Evolutionary conservation across 116 monocot species (phyloP).

Genomic region (Zostera marina): DNA sequence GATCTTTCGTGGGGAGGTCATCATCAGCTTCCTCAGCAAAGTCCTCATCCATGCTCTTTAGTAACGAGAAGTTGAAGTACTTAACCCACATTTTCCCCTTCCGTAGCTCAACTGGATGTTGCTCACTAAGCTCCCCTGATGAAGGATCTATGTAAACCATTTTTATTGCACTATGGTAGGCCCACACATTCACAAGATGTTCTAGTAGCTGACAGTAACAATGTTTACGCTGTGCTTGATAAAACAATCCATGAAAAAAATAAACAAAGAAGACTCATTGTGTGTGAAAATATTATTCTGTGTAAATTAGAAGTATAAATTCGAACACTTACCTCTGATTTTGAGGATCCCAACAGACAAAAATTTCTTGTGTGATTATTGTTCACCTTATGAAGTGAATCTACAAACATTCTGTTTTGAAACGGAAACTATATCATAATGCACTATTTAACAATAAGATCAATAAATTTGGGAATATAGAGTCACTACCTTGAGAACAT

Average conservation of each 20-base stretch:
- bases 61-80: slow-evolving; percentile 43
- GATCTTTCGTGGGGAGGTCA: slow-evolving; percentile 11
- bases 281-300: neutral
- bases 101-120: slow-evolving; percentile 39
- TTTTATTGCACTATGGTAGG: slow-evolving; percentile 77
- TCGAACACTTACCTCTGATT: slow-evolving; percentile 32
- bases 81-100: slow-evolving; percentile 62
- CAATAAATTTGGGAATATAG: neutral
- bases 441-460: neutral
- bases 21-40: slow-evolving; percentile 84
- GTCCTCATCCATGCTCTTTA: slow-evolving; percentile 96
- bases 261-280: neutral
- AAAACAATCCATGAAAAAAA: neutral
- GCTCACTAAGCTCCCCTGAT: slow-evolving; percentile 47
- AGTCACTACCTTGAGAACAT: slow-evolving; percentile 78
- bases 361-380: slow-evolving; percentile 12
- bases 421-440: neutral
- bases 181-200: slow-evolving; percentile 85
- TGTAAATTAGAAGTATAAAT: neutral
- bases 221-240: slow-evolving; percentile 39
- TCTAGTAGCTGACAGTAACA: slow-evolving; percentile 81
- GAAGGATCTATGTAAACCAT: slow-evolving; percentile 75
- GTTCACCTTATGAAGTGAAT: slow-evolving; percentile 57
- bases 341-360: slow-evolving; percentile 58
- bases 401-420: slow-evolving; percentile 56